These are phyloP conservation scores for Heliamphora pulchella DNA, from an alignment of 179 eudicot species.

Conservation along the genomic window DNA sequence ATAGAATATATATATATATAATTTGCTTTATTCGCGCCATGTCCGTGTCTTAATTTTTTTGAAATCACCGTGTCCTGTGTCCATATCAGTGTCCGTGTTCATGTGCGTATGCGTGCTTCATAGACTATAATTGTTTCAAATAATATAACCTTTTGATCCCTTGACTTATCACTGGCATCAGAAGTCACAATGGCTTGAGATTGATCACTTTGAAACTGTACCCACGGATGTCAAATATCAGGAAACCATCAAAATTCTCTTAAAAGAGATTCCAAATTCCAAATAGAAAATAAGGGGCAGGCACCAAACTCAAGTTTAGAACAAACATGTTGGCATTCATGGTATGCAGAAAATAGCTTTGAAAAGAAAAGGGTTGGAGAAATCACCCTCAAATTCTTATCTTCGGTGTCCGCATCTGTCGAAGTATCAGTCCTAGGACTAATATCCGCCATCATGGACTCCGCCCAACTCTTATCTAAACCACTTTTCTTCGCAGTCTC, in stretches of 20 bases:
- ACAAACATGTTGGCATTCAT: neutral
- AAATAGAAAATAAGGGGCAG: neutral
- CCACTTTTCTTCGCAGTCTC: slow-evolving; percentile 21
- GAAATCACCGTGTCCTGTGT: too few species aligned
- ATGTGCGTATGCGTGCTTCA: too few species aligned
- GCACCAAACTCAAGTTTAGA: neutral
- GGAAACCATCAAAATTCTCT: neutral
- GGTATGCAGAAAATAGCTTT: neutral
- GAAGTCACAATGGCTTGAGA: slow-evolving; percentile 46
- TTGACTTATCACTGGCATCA: slow-evolving; percentile 82
- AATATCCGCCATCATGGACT: slow-evolving; percentile 60
- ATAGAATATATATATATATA: too few species aligned
- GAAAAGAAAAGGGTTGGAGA: slow-evolving; percentile 9
- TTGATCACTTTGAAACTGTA: slow-evolving; percentile 55
- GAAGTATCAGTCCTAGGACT: slow-evolving; percentile 91
- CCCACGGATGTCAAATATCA: neutral
- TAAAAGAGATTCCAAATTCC: neutral
- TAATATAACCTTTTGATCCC: slow-evolving; percentile 80
- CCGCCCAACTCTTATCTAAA: slow-evolving; percentile 28
- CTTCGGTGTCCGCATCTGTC: slow-evolving; percentile 86
- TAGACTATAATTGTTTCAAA: neutral
- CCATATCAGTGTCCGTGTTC: too few species aligned
- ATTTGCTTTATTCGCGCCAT: too few species aligned
- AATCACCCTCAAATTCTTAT: slow-evolving; percentile 62
- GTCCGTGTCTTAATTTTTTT: too few species aligned